Conservation (phyloP, 768 basidiomycete species). For the Dacryopinax spathularia region DNA sequence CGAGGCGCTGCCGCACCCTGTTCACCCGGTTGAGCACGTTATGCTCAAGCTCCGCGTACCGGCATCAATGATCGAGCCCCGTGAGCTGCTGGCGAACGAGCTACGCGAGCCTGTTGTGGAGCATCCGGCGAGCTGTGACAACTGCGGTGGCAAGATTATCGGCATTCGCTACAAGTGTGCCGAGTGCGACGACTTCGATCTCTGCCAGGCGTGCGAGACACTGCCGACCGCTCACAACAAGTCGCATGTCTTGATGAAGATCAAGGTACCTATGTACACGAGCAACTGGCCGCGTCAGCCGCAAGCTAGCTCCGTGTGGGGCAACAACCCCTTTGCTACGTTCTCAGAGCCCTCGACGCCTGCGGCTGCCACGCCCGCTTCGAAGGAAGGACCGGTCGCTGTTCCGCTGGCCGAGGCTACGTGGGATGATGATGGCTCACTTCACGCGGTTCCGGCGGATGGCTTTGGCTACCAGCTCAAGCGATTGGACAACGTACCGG, state of each 20-base stretch:
- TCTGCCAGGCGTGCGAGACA: slow-evolving; percentile 62
- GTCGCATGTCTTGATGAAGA: slow-evolving; percentile 61
- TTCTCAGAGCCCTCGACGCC: not conserved
- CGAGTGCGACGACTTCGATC: slow-evolving; percentile 17
- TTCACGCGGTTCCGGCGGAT: too few species aligned
- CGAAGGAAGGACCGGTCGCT: too few species aligned
- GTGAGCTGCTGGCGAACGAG: slow-evolving; percentile 4
- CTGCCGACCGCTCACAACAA: slow-evolving; percentile 62
- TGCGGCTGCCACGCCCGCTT: not conserved
- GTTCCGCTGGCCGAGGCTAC: too few species aligned
- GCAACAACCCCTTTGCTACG: not conserved
- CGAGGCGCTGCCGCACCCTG: slow-evolving; percentile 62
- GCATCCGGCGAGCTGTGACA: slow-evolving; percentile 17
- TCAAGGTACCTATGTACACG: slow-evolving; percentile 27
- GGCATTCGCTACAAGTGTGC: slow-evolving; percentile 21
- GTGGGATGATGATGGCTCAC: too few species aligned
- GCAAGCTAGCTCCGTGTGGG: not conserved
- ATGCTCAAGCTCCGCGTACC: slow-evolving; percentile 52
- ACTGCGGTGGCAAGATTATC: slow-evolving; percentile 16
- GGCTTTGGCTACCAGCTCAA: too few species aligned
- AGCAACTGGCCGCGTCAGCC: not conserved
- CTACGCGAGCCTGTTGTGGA: not conserved
- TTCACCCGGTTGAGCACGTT: slow-evolving; percentile 58
- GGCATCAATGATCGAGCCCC: slow-evolving; percentile 8
- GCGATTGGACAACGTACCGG: too few species aligned